Evolutionary conservation across 352 stramenopile genomes (phyloP), one percentile per base, ranked within the genome.

Genomic region (Pythium phragmiticola): DNA sequence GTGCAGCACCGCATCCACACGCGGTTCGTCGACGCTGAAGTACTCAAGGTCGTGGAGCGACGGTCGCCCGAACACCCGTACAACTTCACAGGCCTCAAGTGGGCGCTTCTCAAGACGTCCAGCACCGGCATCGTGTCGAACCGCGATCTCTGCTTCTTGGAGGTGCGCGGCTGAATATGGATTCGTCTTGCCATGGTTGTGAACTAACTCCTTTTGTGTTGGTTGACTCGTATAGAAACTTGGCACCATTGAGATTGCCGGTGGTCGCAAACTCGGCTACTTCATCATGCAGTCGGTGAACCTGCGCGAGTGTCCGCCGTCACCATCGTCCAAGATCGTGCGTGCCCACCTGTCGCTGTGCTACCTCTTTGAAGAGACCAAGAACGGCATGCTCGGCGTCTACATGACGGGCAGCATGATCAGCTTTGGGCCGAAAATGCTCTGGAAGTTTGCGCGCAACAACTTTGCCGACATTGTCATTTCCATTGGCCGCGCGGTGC

Each of bases 281-380:
- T 57, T 66, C 37, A 57, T 70, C 41, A 50, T 62, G 51, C 64
- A 70, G 21, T 70, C 64, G 2, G 52, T 70, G 3, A 55, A 70
- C n/a, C 37, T 66, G 3, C 58, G 42, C 12, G 64, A 70, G 39
- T 70, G 57, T 23, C 64, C 64, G 2, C 43, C 57, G 4, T n/a
- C 17, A 4, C 5, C 17, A 12, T 47, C 41, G 11, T 19, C 33
- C 30, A 61, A 65, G 19, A 34, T 62, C 4, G 51, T 65, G n/a
- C 63, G 63, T 12, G 57, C 49, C n/a, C 50, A 65, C 8, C 21
- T 57, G 7, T 66, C 63, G 16, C 42, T 66, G 16, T 70, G 64
- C 57, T 70, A 78, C 51, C 55, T 70, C 9, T 55, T 70, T 19
- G 64, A 70, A 36, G 64, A 70, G 19, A 28, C 65, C 17, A 42